Conservation (phyloP, 2,329 filamentous ascomycete genomes). For the Sarocladiaceae sp. region DNA sequence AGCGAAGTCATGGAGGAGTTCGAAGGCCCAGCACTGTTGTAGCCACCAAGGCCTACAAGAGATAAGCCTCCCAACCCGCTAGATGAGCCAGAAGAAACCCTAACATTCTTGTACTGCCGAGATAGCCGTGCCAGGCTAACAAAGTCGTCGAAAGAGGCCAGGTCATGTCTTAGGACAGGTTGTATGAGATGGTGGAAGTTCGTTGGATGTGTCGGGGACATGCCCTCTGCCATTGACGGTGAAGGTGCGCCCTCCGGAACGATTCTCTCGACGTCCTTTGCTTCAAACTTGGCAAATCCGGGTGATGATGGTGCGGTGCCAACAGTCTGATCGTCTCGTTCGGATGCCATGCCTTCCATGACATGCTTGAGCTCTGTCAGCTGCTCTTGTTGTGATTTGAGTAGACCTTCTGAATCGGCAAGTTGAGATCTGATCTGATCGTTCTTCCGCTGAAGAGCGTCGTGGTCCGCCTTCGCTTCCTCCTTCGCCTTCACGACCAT, state of each 20-base stretch:
- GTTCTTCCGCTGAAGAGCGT: constrained; percentile 76
- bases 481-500: constrained; percentile 91
- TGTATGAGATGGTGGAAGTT: constrained; percentile 81
- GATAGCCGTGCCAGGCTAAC: constrained; percentile 68
- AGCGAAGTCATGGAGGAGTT: constrained; percentile 60
- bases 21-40: constrained; percentile 42
- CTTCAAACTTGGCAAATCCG: constrained; percentile 65
- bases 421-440: constrained; percentile 84
- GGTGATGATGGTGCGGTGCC: constrained; percentile 82
- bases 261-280: constrained; percentile 39
- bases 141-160: constrained; percentile 82
- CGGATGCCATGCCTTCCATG: constrained; percentile 78
- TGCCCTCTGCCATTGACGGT: constrained; percentile 36
- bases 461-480: constrained; percentile 80
- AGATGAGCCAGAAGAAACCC: constrained; percentile 67
- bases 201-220: constrained; percentile 54
- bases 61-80: constrained; percentile 44
- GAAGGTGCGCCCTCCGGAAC: constrained; percentile 27
- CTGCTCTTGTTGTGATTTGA: constrained; percentile 91
- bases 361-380: constrained; percentile 85
- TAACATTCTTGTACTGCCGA: constrained; percentile 55
- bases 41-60: constrained; percentile 38
- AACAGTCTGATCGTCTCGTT: constrained; percentile 63
- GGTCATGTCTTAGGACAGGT: constrained; percentile 77
- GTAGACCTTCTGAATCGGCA: constrained; percentile 77